Evolutionary conservation across 2,329 filamentous ascomycete species (phyloP), one percentile per base, ranked within the genome.

Genomic region (Cercospora janseana): DNA sequence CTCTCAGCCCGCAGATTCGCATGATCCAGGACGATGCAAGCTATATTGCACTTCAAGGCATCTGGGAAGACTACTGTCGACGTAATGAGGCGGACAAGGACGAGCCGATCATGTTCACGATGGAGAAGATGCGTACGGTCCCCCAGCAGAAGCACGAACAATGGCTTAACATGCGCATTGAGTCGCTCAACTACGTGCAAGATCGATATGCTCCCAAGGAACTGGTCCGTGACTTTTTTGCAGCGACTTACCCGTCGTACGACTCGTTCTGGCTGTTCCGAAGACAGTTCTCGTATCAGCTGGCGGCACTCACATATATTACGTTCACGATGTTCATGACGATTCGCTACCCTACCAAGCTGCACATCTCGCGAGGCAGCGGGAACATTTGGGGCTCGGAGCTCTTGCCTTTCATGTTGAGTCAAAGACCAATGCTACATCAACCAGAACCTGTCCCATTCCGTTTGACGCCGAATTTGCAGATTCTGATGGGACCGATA

Each of bases 201-300:
- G 87, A 94, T 68, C 92, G 91, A 67, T 94, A 86, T 80, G 91
- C 96, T 49, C 87, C 90, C 4, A 84, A 85, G 52, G 89, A 82
- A 3, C 76, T 97, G 52, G 85, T 86, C 16, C 79, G 95, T 46
- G 83, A 95, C 59, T 96, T 92, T 74, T 96, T 96, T 80, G 87
- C 91, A 66, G 77, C 80, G 59, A 87, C 84, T 4, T 97, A 93
- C 72, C 87, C 90, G 23, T 86, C 88, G 56, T 98, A 88, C 70
- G 82, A 87, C 37, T 91, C 96, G 63, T 96, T 97, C 77, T 98
- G 92, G 90, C 81, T 98, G 51, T 99, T 99, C 88, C 87, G 93
- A 52, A 85, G 91, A 52, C 91, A 95, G 59, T 95, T 98, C 73
- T 87, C 89, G 16, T 96, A 97, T 75, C 93, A 98, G 72, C 85